phyloP scores from a whole-genome alignment of 2,329 filamentous ascomycete genomes.

The Neofusicoccum kwambonambiense region DNA sequence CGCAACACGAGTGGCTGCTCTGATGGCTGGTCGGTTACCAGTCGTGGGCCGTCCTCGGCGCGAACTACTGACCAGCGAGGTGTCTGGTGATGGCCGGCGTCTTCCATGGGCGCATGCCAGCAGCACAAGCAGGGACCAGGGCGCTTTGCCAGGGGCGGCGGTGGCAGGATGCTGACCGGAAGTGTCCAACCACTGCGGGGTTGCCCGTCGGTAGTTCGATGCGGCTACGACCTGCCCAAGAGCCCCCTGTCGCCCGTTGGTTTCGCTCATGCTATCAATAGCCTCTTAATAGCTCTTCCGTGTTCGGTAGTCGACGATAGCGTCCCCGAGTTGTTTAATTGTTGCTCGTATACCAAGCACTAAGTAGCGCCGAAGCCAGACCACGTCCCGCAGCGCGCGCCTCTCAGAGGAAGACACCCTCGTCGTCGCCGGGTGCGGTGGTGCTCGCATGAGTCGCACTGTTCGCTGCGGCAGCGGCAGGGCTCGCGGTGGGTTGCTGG shows the following conservation, averaged over 20 bases:
- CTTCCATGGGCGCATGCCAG: conserved; percentile 1
- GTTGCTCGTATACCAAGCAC: not conserved
- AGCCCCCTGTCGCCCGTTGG: not conserved
- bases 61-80: not conserved
- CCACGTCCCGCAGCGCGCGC: not conserved
- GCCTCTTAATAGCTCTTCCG: not conserved
- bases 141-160: not conserved
- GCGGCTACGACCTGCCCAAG: not conserved
- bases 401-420: conserved; percentile 24
- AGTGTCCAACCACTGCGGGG: not conserved
- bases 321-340: not conserved
- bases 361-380: not conserved
- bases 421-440: conserved; percentile 17
- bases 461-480: conserved; percentile 2
- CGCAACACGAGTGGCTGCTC: not conserved
- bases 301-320: conserved; percentile 14
- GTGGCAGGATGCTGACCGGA: not conserved
- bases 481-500: conserved; percentile 5
- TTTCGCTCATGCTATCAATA: conserved; percentile 14
- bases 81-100: conserved; percentile 7
- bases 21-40: not conserved
- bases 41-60: not conserved
- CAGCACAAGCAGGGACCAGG: not conserved
- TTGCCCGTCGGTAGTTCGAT: conserved; percentile 5
- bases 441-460: conserved; percentile 12